Conservation (phyloP, 164 flowering plant species). For the Annona squamosa region DNA sequence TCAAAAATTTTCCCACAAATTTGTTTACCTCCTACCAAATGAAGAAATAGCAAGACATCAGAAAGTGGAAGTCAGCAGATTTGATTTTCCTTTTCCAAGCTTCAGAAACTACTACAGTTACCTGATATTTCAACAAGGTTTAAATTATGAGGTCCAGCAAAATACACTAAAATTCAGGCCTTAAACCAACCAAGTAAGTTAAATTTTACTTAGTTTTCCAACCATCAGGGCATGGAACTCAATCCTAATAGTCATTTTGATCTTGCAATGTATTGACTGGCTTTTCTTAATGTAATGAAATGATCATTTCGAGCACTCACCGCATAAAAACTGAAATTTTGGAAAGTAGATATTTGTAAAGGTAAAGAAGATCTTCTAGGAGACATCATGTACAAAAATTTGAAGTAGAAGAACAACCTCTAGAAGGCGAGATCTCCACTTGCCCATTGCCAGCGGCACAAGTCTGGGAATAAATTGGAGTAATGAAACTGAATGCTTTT, state of each 20-base stretch:
- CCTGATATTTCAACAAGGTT: not conserved
- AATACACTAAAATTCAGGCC: too few species aligned
- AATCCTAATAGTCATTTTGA: not conserved
- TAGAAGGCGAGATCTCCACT: conserved; percentile 55
- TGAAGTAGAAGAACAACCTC: conserved; percentile 34
- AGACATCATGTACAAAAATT: conserved; percentile 18
- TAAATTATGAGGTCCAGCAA: not conserved
- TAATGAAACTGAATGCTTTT: conserved; percentile 45
- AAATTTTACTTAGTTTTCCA: not conserved
- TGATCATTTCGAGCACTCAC: not conserved
- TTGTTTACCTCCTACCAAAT: not conserved
- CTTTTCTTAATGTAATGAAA: too few species aligned
- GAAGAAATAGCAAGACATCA: not conserved
- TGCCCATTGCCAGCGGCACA: conserved; percentile 22
- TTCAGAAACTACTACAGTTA: not conserved
- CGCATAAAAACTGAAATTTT: not conserved
- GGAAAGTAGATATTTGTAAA: not conserved
- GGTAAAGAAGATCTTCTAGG: conserved; percentile 46
- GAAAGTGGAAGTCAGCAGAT: not conserved
- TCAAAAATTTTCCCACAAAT: not conserved
- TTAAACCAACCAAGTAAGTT: not conserved
- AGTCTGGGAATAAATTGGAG: conserved; percentile 65
- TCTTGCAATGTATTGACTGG: not conserved
- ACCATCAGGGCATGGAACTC: too few species aligned
- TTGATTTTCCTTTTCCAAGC: not conserved